phyloP scores from a whole-genome alignment of 768 basidiomycete genomes.

The Cyclocybe aegerita region DNA sequence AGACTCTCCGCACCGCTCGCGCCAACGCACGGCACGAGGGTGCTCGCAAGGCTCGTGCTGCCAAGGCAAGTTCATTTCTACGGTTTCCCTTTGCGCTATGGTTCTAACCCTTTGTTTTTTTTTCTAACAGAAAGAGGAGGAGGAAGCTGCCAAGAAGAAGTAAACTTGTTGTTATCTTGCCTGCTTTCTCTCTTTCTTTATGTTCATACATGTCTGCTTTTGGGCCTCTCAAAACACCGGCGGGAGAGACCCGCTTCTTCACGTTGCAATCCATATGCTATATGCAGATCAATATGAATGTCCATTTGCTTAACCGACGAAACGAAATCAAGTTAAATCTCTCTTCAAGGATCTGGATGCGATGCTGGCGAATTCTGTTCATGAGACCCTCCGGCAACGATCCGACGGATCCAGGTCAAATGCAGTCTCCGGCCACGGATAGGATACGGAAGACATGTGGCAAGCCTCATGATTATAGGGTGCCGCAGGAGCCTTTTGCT shows the following conservation, averaged over 20 bases:
- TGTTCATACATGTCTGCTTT: slow-evolving; percentile 25
- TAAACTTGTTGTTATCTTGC: slow-evolving; percentile 38
- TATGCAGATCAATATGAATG: slow-evolving; percentile 34
- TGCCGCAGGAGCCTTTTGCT: no score
- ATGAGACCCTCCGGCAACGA: not conserved
- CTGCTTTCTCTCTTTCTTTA: slow-evolving; percentile 22
- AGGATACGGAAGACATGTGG: no score
- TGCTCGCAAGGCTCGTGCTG: slow-evolving; percentile 79
- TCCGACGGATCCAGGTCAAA: no score
- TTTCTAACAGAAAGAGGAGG: slow-evolving; percentile 73
- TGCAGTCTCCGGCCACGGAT: no score
- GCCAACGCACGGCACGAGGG: slow-evolving; percentile 85
- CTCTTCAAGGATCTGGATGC: no score
- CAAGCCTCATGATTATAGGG: no score
- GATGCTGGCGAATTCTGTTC: not conserved
- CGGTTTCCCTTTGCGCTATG: not conserved
- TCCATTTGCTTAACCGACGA: slow-evolving; percentile 14
- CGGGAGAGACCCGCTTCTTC: slow-evolving; percentile 22
- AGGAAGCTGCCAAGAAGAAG: slow-evolving; percentile 92
- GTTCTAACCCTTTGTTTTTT: slow-evolving; percentile 14
- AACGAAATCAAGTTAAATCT: not conserved
- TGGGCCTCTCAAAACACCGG: slow-evolving; percentile 36
- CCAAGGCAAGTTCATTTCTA: slow-evolving; percentile 63
- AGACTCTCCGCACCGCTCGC: slow-evolving; percentile 82
- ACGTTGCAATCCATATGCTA: slow-evolving; percentile 35